Conservation (phyloP, 495 filamentous ascomycete genomes). For the Penicillium alfredii region DNA sequence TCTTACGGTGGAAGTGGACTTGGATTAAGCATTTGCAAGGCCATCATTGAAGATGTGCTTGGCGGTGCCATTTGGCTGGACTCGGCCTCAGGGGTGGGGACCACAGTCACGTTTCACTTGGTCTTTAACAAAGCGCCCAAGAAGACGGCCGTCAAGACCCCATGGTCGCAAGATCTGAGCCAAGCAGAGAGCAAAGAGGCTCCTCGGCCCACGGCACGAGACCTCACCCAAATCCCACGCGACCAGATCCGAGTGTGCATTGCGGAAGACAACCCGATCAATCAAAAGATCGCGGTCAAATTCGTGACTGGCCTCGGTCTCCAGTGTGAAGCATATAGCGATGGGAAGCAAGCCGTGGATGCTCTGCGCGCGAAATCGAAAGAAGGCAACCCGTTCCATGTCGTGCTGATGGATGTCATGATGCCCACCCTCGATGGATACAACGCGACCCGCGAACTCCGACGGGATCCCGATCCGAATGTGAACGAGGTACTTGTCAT, state of each 20-base stretch:
- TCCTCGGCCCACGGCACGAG: conserved; percentile 36
- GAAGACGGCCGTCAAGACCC: conserved; percentile 49
- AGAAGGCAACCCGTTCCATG: conserved; percentile 60
- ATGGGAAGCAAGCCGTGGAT: conserved; percentile 80
- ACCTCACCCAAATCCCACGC: conserved; percentile 65
- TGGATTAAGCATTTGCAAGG: conserved; percentile 89
- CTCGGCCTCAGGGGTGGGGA: conserved; percentile 66
- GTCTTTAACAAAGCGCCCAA: conserved; percentile 72
- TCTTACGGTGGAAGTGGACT: conserved; percentile 89
- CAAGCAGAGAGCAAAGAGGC: conserved; percentile 22
- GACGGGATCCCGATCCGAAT: conserved; percentile 63
- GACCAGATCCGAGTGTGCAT: conserved; percentile 79
- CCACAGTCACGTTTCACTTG: conserved; percentile 79
- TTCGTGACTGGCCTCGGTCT: conserved; percentile 82
- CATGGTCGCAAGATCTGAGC: conserved; percentile 47
- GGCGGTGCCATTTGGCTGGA: conserved; percentile 78
- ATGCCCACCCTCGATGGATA: conserved; percentile 96
- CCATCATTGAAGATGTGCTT: conserved; percentile 87
- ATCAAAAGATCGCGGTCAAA: conserved; percentile 84
- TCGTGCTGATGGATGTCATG: conserved; percentile 92
- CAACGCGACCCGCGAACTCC: conserved; percentile 76
- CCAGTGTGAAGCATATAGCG: conserved; percentile 74
- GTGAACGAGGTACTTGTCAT: conserved; percentile 78
- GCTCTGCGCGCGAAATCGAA: conserved; percentile 65
- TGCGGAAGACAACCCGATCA: conserved; percentile 88